phyloP scores from a whole-genome alignment of 345 rosid species.

The Euphorbia pulcherrima region DNA sequence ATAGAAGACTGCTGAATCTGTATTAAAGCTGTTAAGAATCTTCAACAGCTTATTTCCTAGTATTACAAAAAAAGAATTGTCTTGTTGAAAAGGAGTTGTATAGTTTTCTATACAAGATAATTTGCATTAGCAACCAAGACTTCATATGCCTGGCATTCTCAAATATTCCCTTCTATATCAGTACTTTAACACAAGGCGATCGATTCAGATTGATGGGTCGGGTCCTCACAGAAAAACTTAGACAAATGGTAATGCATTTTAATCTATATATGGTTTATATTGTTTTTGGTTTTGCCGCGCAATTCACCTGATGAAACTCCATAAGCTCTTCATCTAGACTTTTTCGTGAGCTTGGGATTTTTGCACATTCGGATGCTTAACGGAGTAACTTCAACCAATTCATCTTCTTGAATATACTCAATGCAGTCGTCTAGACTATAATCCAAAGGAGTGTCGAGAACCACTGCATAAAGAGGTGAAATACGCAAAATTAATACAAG shows the following conservation, averaged over 20 bases:
- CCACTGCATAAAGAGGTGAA: conserved; percentile 46
- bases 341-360: conserved; percentile 67
- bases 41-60: conserved; percentile 9
- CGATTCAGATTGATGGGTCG: not conserved
- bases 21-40: not conserved
- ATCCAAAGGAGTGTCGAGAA: conserved; percentile 79
- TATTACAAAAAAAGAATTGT: not conserved
- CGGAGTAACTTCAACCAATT: conserved; percentile 96
- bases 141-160: conserved; percentile 3
- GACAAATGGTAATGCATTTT: not conserved
- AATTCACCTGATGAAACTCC: not conserved
- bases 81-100: not conserved
- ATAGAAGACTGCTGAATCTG: not conserved
- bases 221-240: not conserved
- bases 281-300: not conserved
- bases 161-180: conserved; percentile 10
- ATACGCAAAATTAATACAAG: not conserved
- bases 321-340: conserved; percentile 36
- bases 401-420: conserved; percentile 95
- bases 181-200: not conserved
- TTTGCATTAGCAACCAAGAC: conserved; percentile 10
- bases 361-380: conserved; percentile 78
- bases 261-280: not conserved
- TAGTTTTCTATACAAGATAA: not conserved
- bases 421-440: conserved; percentile 95